phyloP scores from a whole-genome alignment of 1,284 basidiomycete species.

The Ceratobasidium theobromae region DNA sequence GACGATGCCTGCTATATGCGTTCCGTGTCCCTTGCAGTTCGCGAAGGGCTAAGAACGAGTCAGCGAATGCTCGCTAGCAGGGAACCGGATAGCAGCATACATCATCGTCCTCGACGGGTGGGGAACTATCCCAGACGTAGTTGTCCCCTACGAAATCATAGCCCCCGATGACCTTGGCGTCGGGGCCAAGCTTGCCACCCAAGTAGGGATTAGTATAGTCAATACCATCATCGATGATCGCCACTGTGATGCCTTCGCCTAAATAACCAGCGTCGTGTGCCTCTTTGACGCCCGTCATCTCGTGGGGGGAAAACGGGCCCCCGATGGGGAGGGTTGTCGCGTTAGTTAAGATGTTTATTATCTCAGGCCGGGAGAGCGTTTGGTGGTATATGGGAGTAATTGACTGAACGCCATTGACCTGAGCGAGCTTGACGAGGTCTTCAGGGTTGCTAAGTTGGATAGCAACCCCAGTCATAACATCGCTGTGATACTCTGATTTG shows the following conservation, averaged over 20 bases:
- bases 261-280: conserved; percentile 48
- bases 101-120: background rate
- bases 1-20: conserved; percentile 46
- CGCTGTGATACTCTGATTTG: background rate
- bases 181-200: conserved; percentile 48
- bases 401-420: conserved; percentile 6
- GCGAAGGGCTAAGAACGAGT: conserved; percentile 38
- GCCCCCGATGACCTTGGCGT: conserved; percentile 44
- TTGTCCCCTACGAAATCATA: conserved; percentile 48
- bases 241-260: conserved; percentile 50
- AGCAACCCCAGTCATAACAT: conserved; percentile 7
- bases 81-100: background rate
- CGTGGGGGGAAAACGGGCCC: conserved; percentile 34
- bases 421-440: conserved; percentile 5
- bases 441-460: background rate
- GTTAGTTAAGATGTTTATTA: background rate
- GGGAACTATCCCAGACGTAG: background rate
- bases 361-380: background rate
- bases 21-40: conserved; percentile 45
- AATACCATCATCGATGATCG: conserved; percentile 49
- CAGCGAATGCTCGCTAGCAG: background rate
- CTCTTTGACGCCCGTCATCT: conserved; percentile 42
- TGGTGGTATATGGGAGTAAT: conserved; percentile 1
- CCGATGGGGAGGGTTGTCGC: conserved; percentile 15
- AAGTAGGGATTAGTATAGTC: conserved; percentile 50